Evolutionary conservation across 257 asterid genomes (phyloP).

Genomic region (Solanum lycopersicoides): DNA sequence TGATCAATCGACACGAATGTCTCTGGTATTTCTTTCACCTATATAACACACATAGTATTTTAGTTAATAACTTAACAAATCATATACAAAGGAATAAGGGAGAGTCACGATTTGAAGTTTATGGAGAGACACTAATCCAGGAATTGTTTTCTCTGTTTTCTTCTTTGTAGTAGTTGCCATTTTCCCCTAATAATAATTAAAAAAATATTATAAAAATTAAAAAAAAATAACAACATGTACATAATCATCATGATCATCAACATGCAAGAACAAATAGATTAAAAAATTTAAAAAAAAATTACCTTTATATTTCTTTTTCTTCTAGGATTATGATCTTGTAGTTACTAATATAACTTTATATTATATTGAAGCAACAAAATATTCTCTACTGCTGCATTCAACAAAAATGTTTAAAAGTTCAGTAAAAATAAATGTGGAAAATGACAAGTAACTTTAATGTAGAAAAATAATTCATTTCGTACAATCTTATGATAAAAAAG

Average conservation of each 20-base stretch:
- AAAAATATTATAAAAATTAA: not conserved
- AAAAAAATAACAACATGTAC: not conserved
- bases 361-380: not conserved
- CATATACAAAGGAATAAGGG: not conserved
- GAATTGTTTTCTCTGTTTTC: not conserved
- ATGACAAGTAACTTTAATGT: not conserved
- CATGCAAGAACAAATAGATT: not conserved
- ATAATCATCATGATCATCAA: not conserved
- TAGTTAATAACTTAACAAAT: not conserved
- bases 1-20: conserved; percentile 14
- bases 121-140: not conserved
- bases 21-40: conserved; percentile 27
- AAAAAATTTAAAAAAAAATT: too few relatives aligned
- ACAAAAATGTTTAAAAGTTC: not conserved
- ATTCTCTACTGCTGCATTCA: not conserved
- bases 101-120: too few relatives aligned
- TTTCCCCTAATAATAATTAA: not conserved
- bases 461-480: not conserved
- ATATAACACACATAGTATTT: not conserved
- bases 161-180: not conserved
- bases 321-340: not conserved
- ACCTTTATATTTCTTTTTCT: not conserved
- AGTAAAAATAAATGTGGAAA: not conserved
- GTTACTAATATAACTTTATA: not conserved
- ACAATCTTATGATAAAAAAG: not conserved